These are phyloP conservation scores for Atalantia buxifolia DNA, from an alignment of 345 rosid species.

Conservation along the genomic window DNA sequence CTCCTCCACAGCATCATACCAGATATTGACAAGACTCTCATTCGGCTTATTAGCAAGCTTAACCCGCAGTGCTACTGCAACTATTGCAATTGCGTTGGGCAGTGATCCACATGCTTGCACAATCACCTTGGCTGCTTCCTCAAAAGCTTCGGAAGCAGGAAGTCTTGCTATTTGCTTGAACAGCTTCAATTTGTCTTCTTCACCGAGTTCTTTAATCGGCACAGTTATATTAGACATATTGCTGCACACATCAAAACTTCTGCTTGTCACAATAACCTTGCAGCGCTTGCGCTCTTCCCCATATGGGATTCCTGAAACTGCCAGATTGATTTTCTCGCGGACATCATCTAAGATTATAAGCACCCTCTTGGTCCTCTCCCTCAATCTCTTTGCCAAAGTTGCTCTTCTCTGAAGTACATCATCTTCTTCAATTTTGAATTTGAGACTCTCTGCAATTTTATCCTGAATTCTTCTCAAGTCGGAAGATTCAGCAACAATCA, in stretches of 20 bases:
- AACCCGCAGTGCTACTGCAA: constrained; percentile 4
- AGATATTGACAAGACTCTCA: neutral
- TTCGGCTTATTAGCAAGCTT: neutral
- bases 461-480: constrained; percentile 14
- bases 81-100: constrained; percentile 14
- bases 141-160: neutral
- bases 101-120: constrained; percentile 18
- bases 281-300: constrained; percentile 15
- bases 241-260: neutral
- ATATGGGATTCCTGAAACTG: constrained; percentile 18
- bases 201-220: neutral
- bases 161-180: constrained; percentile 22
- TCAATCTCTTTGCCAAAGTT: constrained; percentile 5
- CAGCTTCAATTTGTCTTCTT: constrained; percentile 20
- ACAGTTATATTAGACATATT: constrained; percentile 1
- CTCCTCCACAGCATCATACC: constrained; percentile 9
- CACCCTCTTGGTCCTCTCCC: constrained; percentile 2
- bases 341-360: constrained; percentile 36
- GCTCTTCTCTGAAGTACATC: constrained; percentile 8
- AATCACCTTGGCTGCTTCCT: neutral
- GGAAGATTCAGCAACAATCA: constrained; percentile 4
- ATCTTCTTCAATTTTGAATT: constrained; percentile 9
- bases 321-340: constrained; percentile 17
- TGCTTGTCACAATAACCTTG: constrained; percentile 26
- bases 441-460: constrained; percentile 16